phyloP scores from a whole-genome alignment of 164 flowering plant species.

The Amborella trichopoda region DNA sequence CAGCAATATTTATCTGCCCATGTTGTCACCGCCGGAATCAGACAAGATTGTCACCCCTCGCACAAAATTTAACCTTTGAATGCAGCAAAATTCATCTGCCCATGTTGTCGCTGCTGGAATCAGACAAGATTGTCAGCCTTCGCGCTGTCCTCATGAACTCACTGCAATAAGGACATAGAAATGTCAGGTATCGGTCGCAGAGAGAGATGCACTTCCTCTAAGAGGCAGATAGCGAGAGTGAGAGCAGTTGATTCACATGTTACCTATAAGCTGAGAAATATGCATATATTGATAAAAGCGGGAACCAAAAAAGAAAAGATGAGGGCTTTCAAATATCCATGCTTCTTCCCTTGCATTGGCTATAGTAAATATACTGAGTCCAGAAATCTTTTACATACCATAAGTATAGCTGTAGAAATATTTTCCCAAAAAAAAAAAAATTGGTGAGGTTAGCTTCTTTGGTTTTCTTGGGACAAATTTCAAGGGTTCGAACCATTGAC shows the following conservation, averaged over 20 bases:
- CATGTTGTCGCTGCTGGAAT: constrained; percentile 50
- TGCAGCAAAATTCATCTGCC: not conserved
- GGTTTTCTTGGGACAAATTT: no score
- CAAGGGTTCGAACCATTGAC: no score
- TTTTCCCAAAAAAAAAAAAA: no score
- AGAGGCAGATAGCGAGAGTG: not conserved
- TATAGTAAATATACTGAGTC: no score
- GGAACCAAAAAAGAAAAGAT: not conserved
- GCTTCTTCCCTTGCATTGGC: no score
- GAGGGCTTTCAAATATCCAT: not conserved
- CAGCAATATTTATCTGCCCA: not conserved
- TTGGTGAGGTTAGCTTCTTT: no score
- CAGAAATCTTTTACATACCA: no score
- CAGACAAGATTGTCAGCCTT: constrained; percentile 53
- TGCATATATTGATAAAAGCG: not conserved
- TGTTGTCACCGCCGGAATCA: constrained; percentile 57
- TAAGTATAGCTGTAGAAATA: no score
- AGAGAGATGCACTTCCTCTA: not conserved
- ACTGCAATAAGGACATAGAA: constrained; percentile 27
- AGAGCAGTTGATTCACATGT: no score
- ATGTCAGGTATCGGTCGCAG: not conserved
- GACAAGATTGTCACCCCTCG: constrained; percentile 48
- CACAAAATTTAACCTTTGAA: not conserved
- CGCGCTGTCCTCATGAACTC: constrained; percentile 48
- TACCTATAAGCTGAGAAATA: no score